Evolutionary conservation across 805 yeast genomes (phyloP), one percentile per base, ranked within the genome.

Genomic region (Yarrowia keelungensis): DNA sequence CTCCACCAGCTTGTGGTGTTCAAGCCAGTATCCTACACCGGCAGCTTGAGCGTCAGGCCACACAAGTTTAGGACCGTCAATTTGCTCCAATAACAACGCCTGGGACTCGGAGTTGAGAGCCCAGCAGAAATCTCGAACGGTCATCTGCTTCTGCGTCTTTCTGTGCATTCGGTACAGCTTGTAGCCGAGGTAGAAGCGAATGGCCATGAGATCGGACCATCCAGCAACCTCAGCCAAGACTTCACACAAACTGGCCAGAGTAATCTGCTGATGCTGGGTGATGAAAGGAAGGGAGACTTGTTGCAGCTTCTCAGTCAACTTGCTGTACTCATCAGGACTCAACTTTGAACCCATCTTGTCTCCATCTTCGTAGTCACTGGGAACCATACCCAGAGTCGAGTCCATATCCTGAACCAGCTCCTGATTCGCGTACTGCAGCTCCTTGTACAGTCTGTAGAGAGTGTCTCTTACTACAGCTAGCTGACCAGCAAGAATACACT

Each of bases 261-360:
- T 92, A 38, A 89, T 87, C 75, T 93, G 98, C 76, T 93, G 97
- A 78, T 93, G 98, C 70, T 97, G 86, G 0, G 97, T 92, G 38
- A 93, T 76, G 70, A 88, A 88, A 0, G 97, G 97, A 36, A 93
- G 79, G 1, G 94, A 82, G 5, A 85, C 81, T 70, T 84, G 86
- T 50, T 86, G 86, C 66, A 93, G 79, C 70, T 85, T 86, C 26
- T 88, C 89, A 15, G 82, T 79, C 26, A 93, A 79, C 2, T 84
- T 76, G 0, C 79, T 81, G 3, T 86, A 81, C 19, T 86, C 64
- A 2, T 59, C 67, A 1, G 36, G 69, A 69, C 19, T 54, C 58
- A 38, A 39, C 26, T 5, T 39, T 15, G 32, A 16, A 15, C 16
- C 42, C 1, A 32, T 14, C 19, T 69, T 65, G 39, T 64, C 68